Evolutionary conservation across 2,329 filamentous ascomycete species (phyloP), one percentile per base, ranked within the genome.

Genomic region (Verticillium dahliae): DNA sequence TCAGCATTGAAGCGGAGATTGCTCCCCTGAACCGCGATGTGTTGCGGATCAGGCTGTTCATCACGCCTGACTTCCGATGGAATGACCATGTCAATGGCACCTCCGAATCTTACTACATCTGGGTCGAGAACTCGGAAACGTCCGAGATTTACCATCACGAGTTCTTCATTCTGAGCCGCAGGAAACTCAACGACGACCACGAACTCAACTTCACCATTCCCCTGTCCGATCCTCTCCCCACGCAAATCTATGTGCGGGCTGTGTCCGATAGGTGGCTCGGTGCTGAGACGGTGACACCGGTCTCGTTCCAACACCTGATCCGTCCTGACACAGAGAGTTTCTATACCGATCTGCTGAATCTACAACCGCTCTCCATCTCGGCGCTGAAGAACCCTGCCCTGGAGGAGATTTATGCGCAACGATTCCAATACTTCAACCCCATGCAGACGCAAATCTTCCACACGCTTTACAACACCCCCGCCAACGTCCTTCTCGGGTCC

Each of bases 401-500:
- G 0, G 94, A 99, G 72, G 91, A 95, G 63, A 84, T 99, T 1
- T 99, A 99, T 70, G 87, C 83, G 0, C 81, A 94, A 72, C 86
- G 92, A 37, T 99, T 99, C 74, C 89, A 95, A 66, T 99, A 89
- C 75, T 99, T 99, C 82, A 99, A 99, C 71, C 95, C 95, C 0
- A 98, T 99, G 96, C 95, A 99, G 75, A 98, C 95, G 0, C 95
- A 99, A 71, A 92, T 99, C 59, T 99, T 99, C 76, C 95, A 99
- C 70, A 94, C 92, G 14, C 84, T 99, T 38, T 99, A 99, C 67
- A 90, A 98, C 72, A 97, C 95, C 0, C 76, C 90, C 7, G 89
- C 91, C 56, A 99, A 99, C 71, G 93, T 99, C 4, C 83, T 99
- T 3, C 84, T 99, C 9, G 95, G 96, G 7, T 98, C 95, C 2